Percentiles rank a stretch among this genome's conserved stretches.
Evolutionary conservation across 2,329 filamentous ascomycete genomes (phyloP).

Genomic region (Pseudogymnoascus sp.): DNA sequence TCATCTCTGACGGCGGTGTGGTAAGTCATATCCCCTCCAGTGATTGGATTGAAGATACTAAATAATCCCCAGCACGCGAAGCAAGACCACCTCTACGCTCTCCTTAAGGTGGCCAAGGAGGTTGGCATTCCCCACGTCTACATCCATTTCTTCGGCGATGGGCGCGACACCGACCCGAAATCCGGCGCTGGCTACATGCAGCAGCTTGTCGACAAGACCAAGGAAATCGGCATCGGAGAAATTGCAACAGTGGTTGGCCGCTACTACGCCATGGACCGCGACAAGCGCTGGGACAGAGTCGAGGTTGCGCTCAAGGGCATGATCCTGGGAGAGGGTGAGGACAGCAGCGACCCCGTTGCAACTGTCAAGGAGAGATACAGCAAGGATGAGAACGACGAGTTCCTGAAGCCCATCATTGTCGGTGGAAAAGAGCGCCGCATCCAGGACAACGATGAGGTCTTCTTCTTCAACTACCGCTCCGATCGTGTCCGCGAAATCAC

Average conservation of each 20-base stretch:
- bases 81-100: slow-evolving; percentile 81
- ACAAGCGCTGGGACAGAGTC: slow-evolving; percentile 96
- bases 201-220: slow-evolving; percentile 67
- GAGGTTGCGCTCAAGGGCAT: slow-evolving; percentile 85
- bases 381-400: slow-evolving; percentile 87
- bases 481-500: slow-evolving; percentile 95
- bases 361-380: slow-evolving; percentile 83
- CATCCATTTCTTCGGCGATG: slow-evolving; percentile 98
- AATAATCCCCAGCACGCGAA: slow-evolving; percentile 62
- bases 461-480: slow-evolving; percentile 99
- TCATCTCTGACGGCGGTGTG: slow-evolving; percentile 92
- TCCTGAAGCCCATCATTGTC: slow-evolving; percentile 94
- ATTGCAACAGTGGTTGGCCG: slow-evolving; percentile 88
- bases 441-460: slow-evolving; percentile 81
- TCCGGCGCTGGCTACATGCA: slow-evolving; percentile 82
- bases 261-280: slow-evolving; percentile 98
- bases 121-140: slow-evolving; percentile 81
- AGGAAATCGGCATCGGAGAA: slow-evolving; percentile 79
- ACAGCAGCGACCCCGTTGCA: slow-evolving; percentile 72
- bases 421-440: slow-evolving; percentile 79
- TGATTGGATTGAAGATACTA: slow-evolving; percentile 13
- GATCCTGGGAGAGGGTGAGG: slow-evolving; percentile 77
- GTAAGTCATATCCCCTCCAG: slow-evolving; percentile 35
- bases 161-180: slow-evolving; percentile 96
- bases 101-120: slow-evolving; percentile 84